These are phyloP conservation scores for Aureobasidium subglaciale DNA, from an alignment of 2,329 filamentous ascomycete species.

Conservation along the genomic window DNA sequence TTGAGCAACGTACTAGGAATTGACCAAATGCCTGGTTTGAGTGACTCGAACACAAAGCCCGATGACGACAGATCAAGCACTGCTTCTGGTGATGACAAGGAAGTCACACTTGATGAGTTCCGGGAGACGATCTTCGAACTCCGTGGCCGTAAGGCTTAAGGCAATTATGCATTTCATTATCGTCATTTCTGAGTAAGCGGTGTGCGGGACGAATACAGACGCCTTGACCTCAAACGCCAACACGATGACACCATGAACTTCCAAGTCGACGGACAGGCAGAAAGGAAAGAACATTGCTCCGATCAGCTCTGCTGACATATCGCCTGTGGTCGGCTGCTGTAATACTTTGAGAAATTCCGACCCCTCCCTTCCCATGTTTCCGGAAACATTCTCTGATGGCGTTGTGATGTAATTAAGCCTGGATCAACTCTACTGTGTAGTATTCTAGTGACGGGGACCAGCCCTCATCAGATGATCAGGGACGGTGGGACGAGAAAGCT, in stretches of 20 bases:
- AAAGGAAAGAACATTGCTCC: background rate
- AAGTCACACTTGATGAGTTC: background rate
- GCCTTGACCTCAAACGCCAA: background rate
- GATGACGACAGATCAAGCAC: background rate
- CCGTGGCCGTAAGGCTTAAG: constrained; percentile 8
- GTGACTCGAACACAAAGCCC: background rate
- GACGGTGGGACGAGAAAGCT: background rate
- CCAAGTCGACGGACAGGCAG: background rate
- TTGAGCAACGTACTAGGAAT: background rate
- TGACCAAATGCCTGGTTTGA: background rate
- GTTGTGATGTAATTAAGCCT: background rate
- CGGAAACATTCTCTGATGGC: background rate
- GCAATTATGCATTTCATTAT: background rate
- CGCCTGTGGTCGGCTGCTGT: background rate
- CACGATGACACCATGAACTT: background rate
- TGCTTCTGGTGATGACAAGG: background rate
- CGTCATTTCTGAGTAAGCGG: constrained; percentile 4
- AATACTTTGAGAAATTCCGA: background rate
- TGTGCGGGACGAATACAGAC: background rate
- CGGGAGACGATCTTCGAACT: background rate
- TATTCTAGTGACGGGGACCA: background rate
- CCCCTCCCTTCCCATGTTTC: background rate
- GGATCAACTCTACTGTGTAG: too few species aligned
- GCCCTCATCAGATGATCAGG: background rate
- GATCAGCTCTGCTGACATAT: background rate